Evolutionary conservation across 192 early-diverging fungal genomes (phyloP).

Genomic region (Backusella mclennaniae): DNA sequence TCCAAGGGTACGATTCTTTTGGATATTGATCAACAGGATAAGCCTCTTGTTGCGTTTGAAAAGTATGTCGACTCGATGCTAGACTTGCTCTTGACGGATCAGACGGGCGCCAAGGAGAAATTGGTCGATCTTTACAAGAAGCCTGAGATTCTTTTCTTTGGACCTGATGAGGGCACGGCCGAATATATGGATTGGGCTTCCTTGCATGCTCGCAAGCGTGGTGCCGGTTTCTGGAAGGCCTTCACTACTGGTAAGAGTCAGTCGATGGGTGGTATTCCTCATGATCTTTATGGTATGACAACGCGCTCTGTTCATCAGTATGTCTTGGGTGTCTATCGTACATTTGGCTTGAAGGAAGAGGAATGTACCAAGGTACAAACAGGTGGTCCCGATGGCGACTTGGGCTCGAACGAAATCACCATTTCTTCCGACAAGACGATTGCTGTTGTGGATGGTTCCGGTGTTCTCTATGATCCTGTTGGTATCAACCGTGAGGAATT

Average conservation of each 20-base stretch:
- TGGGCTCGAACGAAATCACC: slow-evolving; percentile 98
- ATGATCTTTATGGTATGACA: slow-evolving; percentile 98
- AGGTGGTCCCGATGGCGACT: slow-evolving; percentile 97
- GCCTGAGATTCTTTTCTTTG: slow-evolving; percentile 98
- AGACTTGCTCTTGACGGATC: slow-evolving; percentile 81
- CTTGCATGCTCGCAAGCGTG: slow-evolving; percentile 89
- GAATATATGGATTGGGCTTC: slow-evolving; percentile 99
- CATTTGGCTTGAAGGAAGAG: slow-evolving; percentile 80
- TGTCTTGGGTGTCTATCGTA: slow-evolving; percentile 92
- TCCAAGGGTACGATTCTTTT: slow-evolving; percentile 98
- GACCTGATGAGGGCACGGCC: slow-evolving; percentile 98
- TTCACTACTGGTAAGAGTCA: slow-evolving; percentile 99
- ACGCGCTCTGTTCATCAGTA: slow-evolving; percentile 99
- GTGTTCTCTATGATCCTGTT: slow-evolving; percentile 89
- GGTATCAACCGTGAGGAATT: slow-evolving; percentile 92
- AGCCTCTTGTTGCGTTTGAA: slow-evolving; percentile 91
- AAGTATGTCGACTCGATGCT: slow-evolving; percentile 97
- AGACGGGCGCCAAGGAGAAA: slow-evolving; percentile 95
- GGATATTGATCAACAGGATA: slow-evolving; percentile 93
- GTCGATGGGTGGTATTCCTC: slow-evolving; percentile 93
- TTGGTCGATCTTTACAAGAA: slow-evolving; percentile 89
- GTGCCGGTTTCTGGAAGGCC: slow-evolving; percentile 97
- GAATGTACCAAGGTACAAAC: slow-evolving; percentile 91
- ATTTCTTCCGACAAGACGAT: slow-evolving; percentile 96
- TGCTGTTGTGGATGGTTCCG: slow-evolving; percentile 93